Evolutionary conservation across 345 rosid species (phyloP).

Genomic region (Eucalyptus regnans): DNA sequence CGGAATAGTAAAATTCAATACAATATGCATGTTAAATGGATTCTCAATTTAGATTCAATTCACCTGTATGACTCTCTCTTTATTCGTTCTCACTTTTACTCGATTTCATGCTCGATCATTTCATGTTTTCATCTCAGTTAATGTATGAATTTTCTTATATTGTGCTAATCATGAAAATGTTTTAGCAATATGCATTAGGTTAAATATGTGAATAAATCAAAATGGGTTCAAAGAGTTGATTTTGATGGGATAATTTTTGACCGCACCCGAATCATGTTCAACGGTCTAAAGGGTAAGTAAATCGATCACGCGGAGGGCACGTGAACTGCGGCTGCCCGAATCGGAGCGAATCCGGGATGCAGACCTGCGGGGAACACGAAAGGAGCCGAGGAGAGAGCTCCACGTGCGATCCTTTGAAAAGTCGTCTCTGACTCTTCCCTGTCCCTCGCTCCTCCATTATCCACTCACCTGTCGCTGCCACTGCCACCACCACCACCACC

Average conservation of each 20-base stretch:
- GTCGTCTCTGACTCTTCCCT: not conserved
- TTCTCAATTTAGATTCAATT: too few species aligned
- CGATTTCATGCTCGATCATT: rapidly evolving
- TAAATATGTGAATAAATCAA: too few species aligned
- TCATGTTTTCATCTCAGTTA: rapidly evolving
- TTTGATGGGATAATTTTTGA: not conserved
- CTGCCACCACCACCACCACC: not conserved
- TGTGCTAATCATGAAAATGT: too few species aligned
- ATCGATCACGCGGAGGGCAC: not conserved
- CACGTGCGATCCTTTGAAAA: not conserved
- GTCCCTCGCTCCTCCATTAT: not conserved
- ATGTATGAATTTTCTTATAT: too few species aligned
- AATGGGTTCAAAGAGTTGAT: too few species aligned
- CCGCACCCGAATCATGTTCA: too few species aligned
- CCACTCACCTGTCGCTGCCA: not conserved
- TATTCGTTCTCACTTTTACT: rapidly evolving
- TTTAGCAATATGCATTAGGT: too few species aligned
- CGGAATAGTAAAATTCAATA: too few species aligned
- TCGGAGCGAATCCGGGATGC: not conserved
- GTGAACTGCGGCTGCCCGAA: not conserved
- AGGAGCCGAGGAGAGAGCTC: not conserved
- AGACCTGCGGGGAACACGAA: not conserved
- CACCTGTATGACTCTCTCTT: too few species aligned
- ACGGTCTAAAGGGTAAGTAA: not conserved
- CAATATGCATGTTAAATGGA: too few species aligned